Percentiles rank a stretch among this genome's conserved stretches.
Evolutionary conservation across 768 basidiomycete species (phyloP).

Genomic region (Xerocomellus intermedius): DNA sequence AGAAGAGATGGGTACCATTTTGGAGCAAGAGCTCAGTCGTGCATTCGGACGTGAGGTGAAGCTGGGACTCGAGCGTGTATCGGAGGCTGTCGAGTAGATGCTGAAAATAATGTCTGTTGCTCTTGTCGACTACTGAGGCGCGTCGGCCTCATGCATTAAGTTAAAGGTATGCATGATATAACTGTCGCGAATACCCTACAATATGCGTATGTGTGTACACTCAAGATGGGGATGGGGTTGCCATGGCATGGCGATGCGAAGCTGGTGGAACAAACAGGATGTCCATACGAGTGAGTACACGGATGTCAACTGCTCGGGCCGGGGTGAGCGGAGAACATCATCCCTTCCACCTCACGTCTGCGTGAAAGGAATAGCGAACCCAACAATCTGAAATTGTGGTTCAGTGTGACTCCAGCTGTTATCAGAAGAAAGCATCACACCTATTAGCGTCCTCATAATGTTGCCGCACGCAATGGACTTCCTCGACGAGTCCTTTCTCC

Average conservation of each 20-base stretch:
- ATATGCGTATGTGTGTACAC: slow-evolving; percentile 4
- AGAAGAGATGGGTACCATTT: slow-evolving; percentile 53
- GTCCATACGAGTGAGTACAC: not conserved
- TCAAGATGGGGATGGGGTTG: not conserved
- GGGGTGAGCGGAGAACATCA: not conserved
- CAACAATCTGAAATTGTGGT: slow-evolving; percentile 45
- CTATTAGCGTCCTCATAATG: slow-evolving; percentile 66
- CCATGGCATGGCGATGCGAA: not conserved
- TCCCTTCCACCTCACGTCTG: slow-evolving; percentile 34
- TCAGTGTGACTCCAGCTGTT: slow-evolving; percentile 2
- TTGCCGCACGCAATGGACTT: slow-evolving; percentile 49
- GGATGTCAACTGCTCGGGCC: not conserved
- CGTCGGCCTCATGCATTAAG: not conserved
- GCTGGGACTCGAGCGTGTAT: slow-evolving; percentile 31
- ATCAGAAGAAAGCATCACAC: slow-evolving; percentile 34
- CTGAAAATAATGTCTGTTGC: not conserved
- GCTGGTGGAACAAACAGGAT: not conserved
- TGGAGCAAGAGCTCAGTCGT: slow-evolving; percentile 66
- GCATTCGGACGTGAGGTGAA: slow-evolving; percentile 37
- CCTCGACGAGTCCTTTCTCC: slow-evolving; percentile 31
- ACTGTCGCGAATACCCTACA: slow-evolving; percentile 5
- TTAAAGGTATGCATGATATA: slow-evolving; percentile 3
- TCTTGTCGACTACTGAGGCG: not conserved
- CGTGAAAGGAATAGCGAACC: slow-evolving; percentile 67
- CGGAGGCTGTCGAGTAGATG: slow-evolving; percentile 19